phyloP scores from a whole-genome alignment of 2,329 filamentous ascomycete species.

The Alternaria ethzedia region DNA sequence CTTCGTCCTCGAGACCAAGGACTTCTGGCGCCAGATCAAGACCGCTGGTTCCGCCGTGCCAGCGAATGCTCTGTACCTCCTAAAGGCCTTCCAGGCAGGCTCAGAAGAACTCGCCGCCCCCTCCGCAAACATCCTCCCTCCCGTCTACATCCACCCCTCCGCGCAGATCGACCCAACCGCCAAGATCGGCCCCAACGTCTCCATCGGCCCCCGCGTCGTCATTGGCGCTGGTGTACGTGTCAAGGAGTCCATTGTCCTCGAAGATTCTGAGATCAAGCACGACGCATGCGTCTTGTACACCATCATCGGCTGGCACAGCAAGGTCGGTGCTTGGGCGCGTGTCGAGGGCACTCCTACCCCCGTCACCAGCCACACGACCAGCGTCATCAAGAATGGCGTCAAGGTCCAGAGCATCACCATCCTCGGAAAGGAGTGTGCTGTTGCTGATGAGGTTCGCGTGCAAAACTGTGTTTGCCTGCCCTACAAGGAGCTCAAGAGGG shows the following conservation, averaged over 20 bases:
- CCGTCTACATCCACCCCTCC: constrained; percentile 93
- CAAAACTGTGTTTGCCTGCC: constrained; percentile 98
- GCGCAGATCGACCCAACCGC: constrained; percentile 91
- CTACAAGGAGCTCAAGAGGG: constrained; percentile 96
- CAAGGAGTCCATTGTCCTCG: constrained; percentile 95
- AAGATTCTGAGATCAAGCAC: constrained; percentile 95
- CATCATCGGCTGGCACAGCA: constrained; percentile 96
- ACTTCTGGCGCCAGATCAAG: constrained; percentile 99
- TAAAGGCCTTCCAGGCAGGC: constrained; percentile 85
- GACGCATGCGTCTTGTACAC: constrained; percentile 94
- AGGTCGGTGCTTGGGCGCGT: constrained; percentile 95
- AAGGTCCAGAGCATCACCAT: constrained; percentile 99
- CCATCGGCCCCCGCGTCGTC: constrained; percentile 85
- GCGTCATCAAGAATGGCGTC: constrained; percentile 95
- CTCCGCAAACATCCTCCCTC: constrained; percentile 85
- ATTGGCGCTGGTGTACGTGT: constrained; percentile 88
- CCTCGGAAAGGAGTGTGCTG: constrained; percentile 91
- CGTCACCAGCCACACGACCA: constrained; percentile 86
- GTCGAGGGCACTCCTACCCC: constrained; percentile 94
- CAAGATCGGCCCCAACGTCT: constrained; percentile 96
- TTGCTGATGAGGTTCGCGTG: constrained; percentile 91
- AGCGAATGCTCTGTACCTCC: constrained; percentile 94
- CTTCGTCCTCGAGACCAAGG: constrained; percentile 97
- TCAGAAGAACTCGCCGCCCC: constrained; percentile 82
- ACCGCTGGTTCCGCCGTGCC: constrained; percentile 96